phyloP scores from a whole-genome alignment of 2,329 filamentous ascomycete species.

The Aspergillus sp. region DNA sequence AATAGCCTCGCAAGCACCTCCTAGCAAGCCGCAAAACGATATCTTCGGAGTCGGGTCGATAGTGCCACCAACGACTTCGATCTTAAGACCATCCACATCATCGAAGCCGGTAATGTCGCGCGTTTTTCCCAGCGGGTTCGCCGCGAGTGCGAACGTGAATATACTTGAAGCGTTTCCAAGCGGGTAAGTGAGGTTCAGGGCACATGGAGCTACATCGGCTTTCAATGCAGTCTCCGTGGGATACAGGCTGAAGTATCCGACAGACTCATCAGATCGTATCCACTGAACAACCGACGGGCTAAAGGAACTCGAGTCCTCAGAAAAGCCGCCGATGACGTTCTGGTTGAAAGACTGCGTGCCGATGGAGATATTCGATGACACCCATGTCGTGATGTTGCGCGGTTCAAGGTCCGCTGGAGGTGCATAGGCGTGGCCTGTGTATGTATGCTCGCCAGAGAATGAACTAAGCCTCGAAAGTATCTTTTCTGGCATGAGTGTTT shows the following conservation, averaged over 20 bases:
- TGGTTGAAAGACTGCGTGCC: constrained; percentile 61
- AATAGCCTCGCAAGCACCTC: constrained; percentile 12
- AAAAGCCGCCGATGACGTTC: constrained; percentile 56
- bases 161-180: constrained; percentile 32
- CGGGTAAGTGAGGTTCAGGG: constrained; percentile 56
- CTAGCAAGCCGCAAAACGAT: constrained; percentile 10
- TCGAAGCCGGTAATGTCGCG: constrained; percentile 10
- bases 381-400: constrained; percentile 61
- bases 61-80: constrained; percentile 14
- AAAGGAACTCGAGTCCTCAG: constrained; percentile 53
- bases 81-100: constrained; percentile 16
- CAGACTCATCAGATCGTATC: constrained; percentile 38
- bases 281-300: constrained; percentile 63
- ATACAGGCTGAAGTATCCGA: constrained; percentile 34
- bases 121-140: constrained; percentile 15
- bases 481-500: constrained; percentile 32
- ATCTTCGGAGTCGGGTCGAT: constrained; percentile 13
- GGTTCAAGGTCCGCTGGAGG: constrained; percentile 58
- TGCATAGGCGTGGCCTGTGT: constrained; percentile 54
- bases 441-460: constrained; percentile 57
- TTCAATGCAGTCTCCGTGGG: constrained; percentile 44
- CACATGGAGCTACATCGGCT: constrained; percentile 42
- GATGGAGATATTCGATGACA: constrained; percentile 58
- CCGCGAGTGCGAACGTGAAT: constrained; percentile 28
- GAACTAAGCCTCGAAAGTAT: constrained; percentile 31